Percentiles rank a stretch among this genome's conserved stretches.
Evolutionary conservation across 2,329 filamentous ascomycete species (phyloP).

Genomic region (Monilinia fructigena): DNA sequence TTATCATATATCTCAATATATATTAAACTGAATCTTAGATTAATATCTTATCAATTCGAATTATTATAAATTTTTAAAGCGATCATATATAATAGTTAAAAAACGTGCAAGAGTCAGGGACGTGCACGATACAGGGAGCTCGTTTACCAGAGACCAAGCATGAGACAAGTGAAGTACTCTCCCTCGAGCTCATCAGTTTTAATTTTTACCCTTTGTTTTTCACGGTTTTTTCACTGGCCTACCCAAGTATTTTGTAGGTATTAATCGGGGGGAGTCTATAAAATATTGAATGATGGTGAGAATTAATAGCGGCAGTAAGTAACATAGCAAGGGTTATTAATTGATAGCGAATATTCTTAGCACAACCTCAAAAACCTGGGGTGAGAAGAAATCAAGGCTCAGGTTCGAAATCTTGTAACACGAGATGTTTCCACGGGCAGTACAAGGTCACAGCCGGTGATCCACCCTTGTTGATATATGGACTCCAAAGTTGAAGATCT

Average conservation of each 20-base stretch:
- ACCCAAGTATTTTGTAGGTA: not conserved
- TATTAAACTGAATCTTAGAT: too few species aligned
- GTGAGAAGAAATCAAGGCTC: not conserved
- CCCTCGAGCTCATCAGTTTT: not conserved
- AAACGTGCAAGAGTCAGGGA: too few species aligned
- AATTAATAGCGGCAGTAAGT: too few species aligned
- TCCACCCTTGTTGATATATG: too few species aligned
- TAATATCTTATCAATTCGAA: too few species aligned
- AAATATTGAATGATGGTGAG: not conserved
- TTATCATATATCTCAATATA: too few species aligned
- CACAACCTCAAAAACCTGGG: too few species aligned
- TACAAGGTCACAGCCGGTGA: not conserved
- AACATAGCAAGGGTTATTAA: too few species aligned
- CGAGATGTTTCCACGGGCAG: not conserved
- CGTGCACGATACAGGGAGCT: too few species aligned
- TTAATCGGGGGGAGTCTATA: not conserved
- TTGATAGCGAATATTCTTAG: too few species aligned
- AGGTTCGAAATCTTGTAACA: not conserved
- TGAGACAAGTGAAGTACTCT: not conserved
- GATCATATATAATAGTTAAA: too few species aligned
- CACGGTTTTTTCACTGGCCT: not conserved
- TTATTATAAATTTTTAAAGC: too few species aligned
- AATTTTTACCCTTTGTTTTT: not conserved
- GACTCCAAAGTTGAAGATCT: not conserved
- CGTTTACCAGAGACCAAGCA: not conserved